Base-by-base conservation (phyloP, 257 asterid species). In the Solanum ahanhuiri region DNA sequence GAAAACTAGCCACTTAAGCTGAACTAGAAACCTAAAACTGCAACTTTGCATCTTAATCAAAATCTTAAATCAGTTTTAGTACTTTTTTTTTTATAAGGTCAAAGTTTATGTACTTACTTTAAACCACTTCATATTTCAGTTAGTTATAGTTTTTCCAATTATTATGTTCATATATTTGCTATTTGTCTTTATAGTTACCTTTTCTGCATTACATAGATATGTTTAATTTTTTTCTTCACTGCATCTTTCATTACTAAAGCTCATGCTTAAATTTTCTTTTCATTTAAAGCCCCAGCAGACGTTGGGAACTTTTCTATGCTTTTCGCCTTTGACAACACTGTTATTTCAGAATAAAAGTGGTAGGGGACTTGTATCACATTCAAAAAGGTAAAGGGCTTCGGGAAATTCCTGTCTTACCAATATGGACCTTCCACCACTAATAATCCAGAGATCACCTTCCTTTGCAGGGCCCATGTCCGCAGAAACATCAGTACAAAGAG, bases 401-500 rank as follows among this genome's bases (percentile, higher is more conserved):
- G 67, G 30, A 51, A 81, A 18, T 17, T 81, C 67, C 28, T 28
- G 43, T 51, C 95, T 91, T 91, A 97, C 99, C 95, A 97, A 85
- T 79, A 89, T 91, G 90, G 95, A 64, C 91, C 93, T 97, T 90
- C 96, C 96, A 77, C 98, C 91, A 87, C 89, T 86, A 91, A 97
- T 92, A 97, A 97, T 95, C 98, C 98, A 97, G 39, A 93, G 89
- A 89, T 93, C 94, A 88, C 85, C 91, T 86, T 95, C 98, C 89
- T 81, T 86, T 86, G 92, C 94, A 64, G 91, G 92, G 83, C 85
- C 88, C 76, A 89, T 89, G 20, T 95, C 98, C n/a, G 87, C 94
- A 89, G 94, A 91, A 84, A 85, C 85, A 90, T 94, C 96, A 89
- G 84, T 84, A 64, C 77, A 90, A 89, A 83, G 90, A 83, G 98